These are phyloP conservation scores for Epichloe gansuensis DNA, from an alignment of 2,329 filamentous ascomycete genomes.

Conservation along the genomic window DNA sequence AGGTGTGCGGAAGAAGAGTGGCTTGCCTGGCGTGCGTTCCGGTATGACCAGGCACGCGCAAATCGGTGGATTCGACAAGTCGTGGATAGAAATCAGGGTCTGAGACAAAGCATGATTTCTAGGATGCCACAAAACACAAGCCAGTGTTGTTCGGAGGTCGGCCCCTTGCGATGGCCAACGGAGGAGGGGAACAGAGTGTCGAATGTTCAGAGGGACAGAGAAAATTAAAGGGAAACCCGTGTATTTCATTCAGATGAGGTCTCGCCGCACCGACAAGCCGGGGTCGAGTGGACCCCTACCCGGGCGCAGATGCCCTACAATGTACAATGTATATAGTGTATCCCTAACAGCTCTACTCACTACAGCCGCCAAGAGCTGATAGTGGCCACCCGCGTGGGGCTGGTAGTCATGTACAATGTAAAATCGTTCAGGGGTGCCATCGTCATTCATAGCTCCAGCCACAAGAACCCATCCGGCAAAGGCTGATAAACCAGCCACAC, in stretches of 20 bases:
- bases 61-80: neutral
- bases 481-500: conserved; percentile 17
- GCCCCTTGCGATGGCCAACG: neutral
- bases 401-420: too few relatives aligned
- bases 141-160: neutral
- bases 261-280: conserved; percentile 1
- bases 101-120: neutral
- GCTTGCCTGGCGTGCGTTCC: neutral
- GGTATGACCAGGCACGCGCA: neutral
- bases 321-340: too few relatives aligned
- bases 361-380: too few relatives aligned
- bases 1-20: neutral
- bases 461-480: conserved; percentile 6
- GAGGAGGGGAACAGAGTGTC: neutral
- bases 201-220: neutral
- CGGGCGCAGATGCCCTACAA: too few relatives aligned
- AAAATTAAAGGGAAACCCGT: neutral
- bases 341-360: too few relatives aligned
- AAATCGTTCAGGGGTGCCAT: too few relatives aligned
- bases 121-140: neutral
- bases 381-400: too few relatives aligned
- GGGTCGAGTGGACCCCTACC: too few relatives aligned
- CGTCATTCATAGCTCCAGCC: neutral
- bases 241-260: neutral
- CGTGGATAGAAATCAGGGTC: neutral